phyloP scores from a whole-genome alignment of 352 stramenopile genomes.

The Pilasporangium apinafurcum region DNA sequence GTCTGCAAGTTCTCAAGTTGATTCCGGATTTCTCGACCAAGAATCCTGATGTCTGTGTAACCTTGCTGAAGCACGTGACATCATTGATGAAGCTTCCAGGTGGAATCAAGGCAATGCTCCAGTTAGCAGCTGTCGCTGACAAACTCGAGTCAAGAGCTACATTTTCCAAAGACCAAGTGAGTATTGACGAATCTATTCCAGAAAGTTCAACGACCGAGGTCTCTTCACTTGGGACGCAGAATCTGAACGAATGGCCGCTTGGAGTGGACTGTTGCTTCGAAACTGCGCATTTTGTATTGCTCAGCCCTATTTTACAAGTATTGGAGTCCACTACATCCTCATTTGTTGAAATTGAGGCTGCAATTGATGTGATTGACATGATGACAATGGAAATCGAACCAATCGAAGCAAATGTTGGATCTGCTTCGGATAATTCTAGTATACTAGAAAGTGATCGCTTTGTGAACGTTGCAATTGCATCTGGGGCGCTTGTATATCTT shows the following conservation, averaged over 20 bases:
- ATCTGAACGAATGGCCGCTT: constrained; percentile 3
- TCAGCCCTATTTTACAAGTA: background rate
- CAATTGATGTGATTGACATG: constrained; percentile 1
- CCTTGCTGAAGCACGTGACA: constrained; percentile 17
- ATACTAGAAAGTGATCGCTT: constrained; percentile 40
- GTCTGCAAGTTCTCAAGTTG: constrained; percentile 12
- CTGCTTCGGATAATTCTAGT: constrained; percentile 1
- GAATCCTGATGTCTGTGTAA: constrained; percentile 22
- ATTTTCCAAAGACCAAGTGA: background rate
- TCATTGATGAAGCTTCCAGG: constrained; percentile 22
- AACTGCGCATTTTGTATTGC: background rate
- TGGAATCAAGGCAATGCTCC: constrained; percentile 22
- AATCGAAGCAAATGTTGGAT: background rate
- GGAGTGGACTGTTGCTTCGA: background rate
- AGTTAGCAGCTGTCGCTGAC: constrained; percentile 9
- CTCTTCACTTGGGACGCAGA: background rate
- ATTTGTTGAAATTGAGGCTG: constrained; percentile 2
- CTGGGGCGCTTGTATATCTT: constrained; percentile 32
- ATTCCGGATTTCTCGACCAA: constrained; percentile 13
- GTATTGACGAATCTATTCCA: background rate
- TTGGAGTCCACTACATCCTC: background rate
- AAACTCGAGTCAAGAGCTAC: background rate
- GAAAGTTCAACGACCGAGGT: background rate
- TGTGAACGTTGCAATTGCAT: constrained; percentile 24
- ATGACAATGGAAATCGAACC: constrained; percentile 4